Conservation (phyloP, 306 rosid species). For the Alnus glutinosa region DNA sequence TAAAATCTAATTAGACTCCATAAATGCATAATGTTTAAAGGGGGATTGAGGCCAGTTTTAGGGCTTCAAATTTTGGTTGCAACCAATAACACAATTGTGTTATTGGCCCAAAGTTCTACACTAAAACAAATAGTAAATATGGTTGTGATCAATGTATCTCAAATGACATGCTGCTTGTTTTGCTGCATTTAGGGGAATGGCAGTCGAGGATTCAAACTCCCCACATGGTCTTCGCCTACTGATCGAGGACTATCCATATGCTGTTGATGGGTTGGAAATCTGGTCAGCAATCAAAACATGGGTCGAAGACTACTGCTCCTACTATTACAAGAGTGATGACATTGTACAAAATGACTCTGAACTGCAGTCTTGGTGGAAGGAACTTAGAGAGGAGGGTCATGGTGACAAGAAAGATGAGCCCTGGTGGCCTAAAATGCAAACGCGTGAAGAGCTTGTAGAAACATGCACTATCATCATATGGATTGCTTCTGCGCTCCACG, state of each 20-base stretch:
- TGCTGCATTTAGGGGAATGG: constrained; percentile 55
- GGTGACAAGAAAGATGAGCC: constrained; percentile 62
- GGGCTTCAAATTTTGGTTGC: constrained; percentile 9
- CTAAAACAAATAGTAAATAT: background rate
- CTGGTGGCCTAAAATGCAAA: constrained; percentile 68
- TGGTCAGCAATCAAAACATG: constrained; percentile 60
- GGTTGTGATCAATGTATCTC: background rate
- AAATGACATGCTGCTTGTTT: constrained; percentile 7
- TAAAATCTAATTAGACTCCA: background rate
- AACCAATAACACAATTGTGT: no score
- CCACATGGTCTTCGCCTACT: constrained; percentile 42
- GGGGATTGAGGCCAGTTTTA: background rate
- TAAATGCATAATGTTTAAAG: background rate
- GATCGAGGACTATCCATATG: constrained; percentile 63
- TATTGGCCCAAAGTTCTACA: background rate
- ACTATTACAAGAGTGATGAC: constrained; percentile 43
- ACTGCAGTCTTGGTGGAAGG: constrained; percentile 69
- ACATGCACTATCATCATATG: constrained; percentile 53
- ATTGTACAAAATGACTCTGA: constrained; percentile 34
- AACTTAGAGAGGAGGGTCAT: constrained; percentile 50
- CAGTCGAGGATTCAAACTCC: constrained; percentile 34
- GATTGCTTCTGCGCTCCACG: constrained; percentile 65
- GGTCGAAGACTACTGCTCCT: constrained; percentile 51
- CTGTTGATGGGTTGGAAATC: constrained; percentile 62
- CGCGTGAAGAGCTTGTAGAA: constrained; percentile 34